These are phyloP conservation scores for Blastobotrys buckinghamii DNA, from an alignment of 1,139 yeast species.

Conservation along the genomic window DNA sequence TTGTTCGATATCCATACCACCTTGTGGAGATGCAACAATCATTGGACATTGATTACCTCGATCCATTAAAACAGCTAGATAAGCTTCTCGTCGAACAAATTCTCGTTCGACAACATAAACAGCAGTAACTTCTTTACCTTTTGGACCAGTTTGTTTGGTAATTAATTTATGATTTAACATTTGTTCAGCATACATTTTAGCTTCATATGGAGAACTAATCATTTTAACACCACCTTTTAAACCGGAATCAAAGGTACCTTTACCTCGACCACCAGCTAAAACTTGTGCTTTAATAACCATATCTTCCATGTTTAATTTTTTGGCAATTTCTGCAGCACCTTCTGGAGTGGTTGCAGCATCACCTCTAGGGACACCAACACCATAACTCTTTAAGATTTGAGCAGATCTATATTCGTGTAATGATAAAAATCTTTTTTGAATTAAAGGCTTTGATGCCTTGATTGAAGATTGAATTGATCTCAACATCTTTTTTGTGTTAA, in stretches of 20 bases:
- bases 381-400: slow-evolving; percentile 69
- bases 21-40: slow-evolving; percentile 94
- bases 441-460: slow-evolving; percentile 6
- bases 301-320: slow-evolving; percentile 58
- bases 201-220: slow-evolving; percentile 81
- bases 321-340: slow-evolving; percentile 80
- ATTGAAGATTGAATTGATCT: slow-evolving; percentile 7
- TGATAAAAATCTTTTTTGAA: slow-evolving; percentile 57
- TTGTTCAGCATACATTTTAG: slow-evolving; percentile 75
- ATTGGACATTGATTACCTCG: slow-evolving; percentile 85
- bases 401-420: slow-evolving; percentile 97
- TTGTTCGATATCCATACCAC: slow-evolving; percentile 99
- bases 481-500: slow-evolving; percentile 5
- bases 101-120: slow-evolving; percentile 95
- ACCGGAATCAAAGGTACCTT: slow-evolving; percentile 95
- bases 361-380: slow-evolving; percentile 89
- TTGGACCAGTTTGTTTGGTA: slow-evolving; percentile 97
- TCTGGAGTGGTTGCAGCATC: slow-evolving; percentile 85
- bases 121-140: slow-evolving; percentile 95
- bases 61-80: slow-evolving; percentile 91
- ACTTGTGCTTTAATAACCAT: slow-evolving; percentile 98
- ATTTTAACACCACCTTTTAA: slow-evolving; percentile 95
- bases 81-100: slow-evolving; percentile 90
- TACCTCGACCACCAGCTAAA: slow-evolving; percentile 99
- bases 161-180: slow-evolving; percentile 90